phyloP scores from a whole-genome alignment of 1,284 basidiomycete species.

The Bothia castanella region DNA sequence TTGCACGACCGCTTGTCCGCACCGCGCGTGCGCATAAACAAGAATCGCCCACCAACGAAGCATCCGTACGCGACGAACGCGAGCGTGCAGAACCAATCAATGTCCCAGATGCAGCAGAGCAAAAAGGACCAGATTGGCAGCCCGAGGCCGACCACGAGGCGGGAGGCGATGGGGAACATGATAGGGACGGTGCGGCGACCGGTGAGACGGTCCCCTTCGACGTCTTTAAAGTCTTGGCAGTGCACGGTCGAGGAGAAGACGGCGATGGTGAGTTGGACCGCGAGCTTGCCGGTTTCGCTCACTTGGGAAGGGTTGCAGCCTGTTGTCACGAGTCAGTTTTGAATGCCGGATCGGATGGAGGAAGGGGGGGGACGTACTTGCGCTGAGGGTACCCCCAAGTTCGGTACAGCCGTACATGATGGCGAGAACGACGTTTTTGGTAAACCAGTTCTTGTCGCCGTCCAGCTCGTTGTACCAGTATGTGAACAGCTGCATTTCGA shows the following conservation, averaged over 20 bases:
- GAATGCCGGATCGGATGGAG: not conserved
- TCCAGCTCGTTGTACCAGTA: constrained; percentile 38
- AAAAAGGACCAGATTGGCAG: constrained; percentile 26
- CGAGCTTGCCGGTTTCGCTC: constrained; percentile 24
- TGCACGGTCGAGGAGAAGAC: constrained; percentile 38
- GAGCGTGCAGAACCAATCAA: constrained; percentile 22
- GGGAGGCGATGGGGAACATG: constrained; percentile 29
- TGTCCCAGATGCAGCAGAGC: constrained; percentile 27
- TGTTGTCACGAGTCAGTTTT: not conserved
- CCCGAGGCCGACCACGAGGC: constrained; percentile 24
- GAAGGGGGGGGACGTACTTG: constrained; percentile 26
- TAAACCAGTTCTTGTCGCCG: constrained; percentile 36
- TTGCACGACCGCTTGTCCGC: constrained; percentile 33
- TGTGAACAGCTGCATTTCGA: constrained; percentile 31
- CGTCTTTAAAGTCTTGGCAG: constrained; percentile 41
- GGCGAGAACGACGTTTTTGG: constrained; percentile 38
- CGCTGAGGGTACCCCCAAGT: constrained; percentile 38
- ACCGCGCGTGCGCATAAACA: constrained; percentile 20
- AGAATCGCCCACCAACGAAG: constrained; percentile 29
- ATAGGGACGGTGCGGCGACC: constrained; percentile 38
- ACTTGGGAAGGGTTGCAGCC: constrained; percentile 16
- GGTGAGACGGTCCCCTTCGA: constrained; percentile 32
- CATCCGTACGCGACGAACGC: constrained; percentile 29
- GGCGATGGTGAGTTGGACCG: constrained; percentile 26
- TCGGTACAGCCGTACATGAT: constrained; percentile 38